A percentile compares a stretch with the other conserved stretches of the same genome.
phyloP scores from a whole-genome alignment of 306 rosid genomes.

The Cucurbita maxima region DNA sequence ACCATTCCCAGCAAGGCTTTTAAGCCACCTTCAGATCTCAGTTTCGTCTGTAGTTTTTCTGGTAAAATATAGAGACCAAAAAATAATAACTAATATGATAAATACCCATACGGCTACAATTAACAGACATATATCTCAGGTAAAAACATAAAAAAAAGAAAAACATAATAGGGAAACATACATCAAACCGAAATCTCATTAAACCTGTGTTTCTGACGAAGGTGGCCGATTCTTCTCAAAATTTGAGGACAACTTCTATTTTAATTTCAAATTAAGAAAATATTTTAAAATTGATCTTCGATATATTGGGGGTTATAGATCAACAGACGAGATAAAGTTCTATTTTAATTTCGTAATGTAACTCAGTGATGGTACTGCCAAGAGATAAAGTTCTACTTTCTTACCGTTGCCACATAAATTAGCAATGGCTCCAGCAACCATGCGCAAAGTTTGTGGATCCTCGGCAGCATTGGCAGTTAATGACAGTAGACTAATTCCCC shows the following conservation, averaged over 20 bases:
- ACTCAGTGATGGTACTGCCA: not conserved
- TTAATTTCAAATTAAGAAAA: not conserved
- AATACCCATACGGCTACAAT: not conserved
- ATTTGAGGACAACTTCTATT: not conserved
- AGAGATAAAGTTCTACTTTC: not conserved
- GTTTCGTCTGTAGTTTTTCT: conserved; percentile 73
- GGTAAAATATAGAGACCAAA: not conserved
- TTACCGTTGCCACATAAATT: conserved; percentile 95
- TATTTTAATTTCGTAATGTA: not conserved
- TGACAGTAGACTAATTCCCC: conserved; percentile 85
- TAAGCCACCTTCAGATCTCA: conserved; percentile 87
- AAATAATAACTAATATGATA: not conserved
- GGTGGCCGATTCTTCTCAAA: not conserved
- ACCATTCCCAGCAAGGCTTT: conserved; percentile 92
- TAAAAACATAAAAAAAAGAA: not conserved
- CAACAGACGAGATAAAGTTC: too few species aligned
- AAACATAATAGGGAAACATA: not conserved
- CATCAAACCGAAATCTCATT: not conserved
- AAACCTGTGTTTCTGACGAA: not conserved
- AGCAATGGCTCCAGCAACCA: conserved; percentile 97
- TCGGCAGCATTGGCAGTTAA: conserved; percentile 91
- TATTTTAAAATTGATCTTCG: not conserved
- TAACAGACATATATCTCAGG: not conserved
- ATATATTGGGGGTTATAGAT: not conserved
- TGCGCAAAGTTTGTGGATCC: conserved; percentile 96